These are phyloP conservation scores for Aspergillus calidoustus DNA, from an alignment of 2,329 filamentous ascomycete genomes.

Conservation along the genomic window DNA sequence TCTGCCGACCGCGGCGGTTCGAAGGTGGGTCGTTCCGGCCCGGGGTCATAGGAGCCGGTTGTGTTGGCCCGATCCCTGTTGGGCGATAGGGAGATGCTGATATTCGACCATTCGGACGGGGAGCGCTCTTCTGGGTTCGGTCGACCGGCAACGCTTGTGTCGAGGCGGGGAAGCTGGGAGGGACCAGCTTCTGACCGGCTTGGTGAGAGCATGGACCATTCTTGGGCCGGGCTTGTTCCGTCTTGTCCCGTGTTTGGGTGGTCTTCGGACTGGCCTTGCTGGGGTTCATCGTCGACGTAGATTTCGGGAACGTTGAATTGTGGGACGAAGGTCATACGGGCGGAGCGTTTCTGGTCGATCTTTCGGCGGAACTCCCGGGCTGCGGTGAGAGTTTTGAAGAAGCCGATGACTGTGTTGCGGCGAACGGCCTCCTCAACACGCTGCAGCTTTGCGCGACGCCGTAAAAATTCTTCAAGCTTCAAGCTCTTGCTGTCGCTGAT, in stretches of 20 bases:
- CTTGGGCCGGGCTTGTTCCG: constrained; percentile 1
- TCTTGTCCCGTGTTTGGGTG: constrained; percentile 19
- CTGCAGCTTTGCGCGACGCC: constrained; percentile 85
- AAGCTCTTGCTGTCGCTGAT: constrained; percentile 97
- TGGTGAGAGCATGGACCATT: constrained; percentile 41
- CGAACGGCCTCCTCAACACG: constrained; percentile 94
- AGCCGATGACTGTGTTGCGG: constrained; percentile 85
- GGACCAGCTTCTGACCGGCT: constrained; percentile 36
- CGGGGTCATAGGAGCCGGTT: constrained; percentile 36
- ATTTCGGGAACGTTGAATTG: constrained; percentile 88
- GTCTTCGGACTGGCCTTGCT: constrained; percentile 51
- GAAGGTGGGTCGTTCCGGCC: constrained; percentile 18
- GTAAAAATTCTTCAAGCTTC: constrained; percentile 89
- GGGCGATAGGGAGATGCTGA: constrained; percentile 53
- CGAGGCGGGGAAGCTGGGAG: constrained; percentile 54
- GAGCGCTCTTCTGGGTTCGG: constrained; percentile 37
- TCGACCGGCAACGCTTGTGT: constrained; percentile 48
- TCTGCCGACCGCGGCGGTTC: constrained; percentile 17
- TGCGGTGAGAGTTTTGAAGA: constrained; percentile 94
- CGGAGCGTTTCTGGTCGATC: constrained; percentile 71
- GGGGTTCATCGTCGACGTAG: constrained; percentile 72
- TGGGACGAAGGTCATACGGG: constrained; percentile 77
- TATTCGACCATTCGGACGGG: constrained; percentile 56
- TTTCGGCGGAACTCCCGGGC: constrained; percentile 78
- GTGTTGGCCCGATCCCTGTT: constrained; percentile 31